Evolutionary conservation across 2,329 filamentous ascomycete species (phyloP).

Genomic region (Aspergillus udagawae): DNA sequence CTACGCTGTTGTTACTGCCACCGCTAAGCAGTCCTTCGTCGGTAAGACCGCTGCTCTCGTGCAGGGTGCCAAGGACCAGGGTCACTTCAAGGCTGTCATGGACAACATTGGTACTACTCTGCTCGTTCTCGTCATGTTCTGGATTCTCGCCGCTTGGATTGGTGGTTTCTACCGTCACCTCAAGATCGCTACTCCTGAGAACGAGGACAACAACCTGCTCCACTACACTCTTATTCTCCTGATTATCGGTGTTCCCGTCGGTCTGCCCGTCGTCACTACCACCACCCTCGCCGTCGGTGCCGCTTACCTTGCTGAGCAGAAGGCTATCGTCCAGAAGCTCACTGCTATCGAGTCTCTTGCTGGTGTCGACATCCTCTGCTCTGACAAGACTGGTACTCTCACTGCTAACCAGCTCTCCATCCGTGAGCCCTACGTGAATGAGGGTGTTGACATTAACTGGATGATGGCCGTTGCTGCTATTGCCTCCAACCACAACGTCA

Average conservation of each 20-base stretch:
- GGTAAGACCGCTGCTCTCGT: slow-evolving; percentile 71
- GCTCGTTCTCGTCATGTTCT: slow-evolving; percentile 72
- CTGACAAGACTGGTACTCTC: slow-evolving; percentile 76
- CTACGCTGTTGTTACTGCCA: slow-evolving; percentile 64
- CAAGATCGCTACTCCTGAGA: slow-evolving; percentile 49
- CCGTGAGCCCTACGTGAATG: slow-evolving; percentile 71
- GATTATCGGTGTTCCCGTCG: slow-evolving; percentile 75
- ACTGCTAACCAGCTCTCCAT: slow-evolving; percentile 61
- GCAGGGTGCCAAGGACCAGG: slow-evolving; percentile 69
- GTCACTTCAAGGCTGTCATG: slow-evolving; percentile 81
- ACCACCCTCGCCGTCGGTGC: slow-evolving; percentile 74
- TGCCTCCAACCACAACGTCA: slow-evolving; percentile 74
- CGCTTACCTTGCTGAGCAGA: slow-evolving; percentile 71
- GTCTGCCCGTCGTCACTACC: slow-evolving; percentile 74
- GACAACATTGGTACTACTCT: slow-evolving; percentile 72
- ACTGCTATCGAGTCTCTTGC: slow-evolving; percentile 73
- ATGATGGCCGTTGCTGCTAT: slow-evolving; percentile 79
- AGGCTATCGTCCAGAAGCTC: slow-evolving; percentile 75
- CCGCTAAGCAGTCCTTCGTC: slow-evolving; percentile 70
- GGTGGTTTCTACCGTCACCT: slow-evolving; percentile 74
- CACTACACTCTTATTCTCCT: slow-evolving; percentile 67
- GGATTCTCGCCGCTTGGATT: slow-evolving; percentile 71
- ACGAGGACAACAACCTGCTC: slow-evolving; percentile 60
- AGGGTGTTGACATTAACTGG: slow-evolving; percentile 76
- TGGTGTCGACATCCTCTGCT: slow-evolving; percentile 73